A percentile compares a stretch with the other conserved stretches of the same genome.
Evolutionary conservation across 495 filamentous ascomycete species (phyloP).

Genomic region (Hyaloscypha hepaticicola): DNA sequence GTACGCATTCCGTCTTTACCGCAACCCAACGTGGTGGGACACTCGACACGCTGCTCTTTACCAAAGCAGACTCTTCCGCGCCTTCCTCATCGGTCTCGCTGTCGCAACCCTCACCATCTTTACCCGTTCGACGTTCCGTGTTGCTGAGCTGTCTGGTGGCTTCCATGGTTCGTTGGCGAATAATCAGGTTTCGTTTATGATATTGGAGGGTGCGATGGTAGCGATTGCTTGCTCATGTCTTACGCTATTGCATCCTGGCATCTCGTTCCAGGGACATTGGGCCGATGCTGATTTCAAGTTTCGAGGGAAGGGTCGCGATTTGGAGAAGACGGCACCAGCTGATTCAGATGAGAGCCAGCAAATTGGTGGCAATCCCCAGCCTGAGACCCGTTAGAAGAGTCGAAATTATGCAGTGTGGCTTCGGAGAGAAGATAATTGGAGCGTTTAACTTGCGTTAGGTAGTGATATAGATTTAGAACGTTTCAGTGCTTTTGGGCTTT

Average conservation of each 20-base stretch:
- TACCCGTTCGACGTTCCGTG: conserved; percentile 34
- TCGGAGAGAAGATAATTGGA: not conserved
- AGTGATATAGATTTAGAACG: too few species aligned
- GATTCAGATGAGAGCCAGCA: not conserved
- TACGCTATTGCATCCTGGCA: conserved; percentile 42
- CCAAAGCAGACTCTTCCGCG: not conserved
- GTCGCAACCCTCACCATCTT: conserved; percentile 34
- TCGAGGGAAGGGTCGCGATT: too few species aligned
- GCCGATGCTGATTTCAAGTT: not conserved
- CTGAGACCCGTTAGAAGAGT: not conserved
- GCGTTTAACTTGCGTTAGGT: too few species aligned
- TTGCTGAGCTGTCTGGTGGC: conserved; percentile 36
- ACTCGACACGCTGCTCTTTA: not conserved
- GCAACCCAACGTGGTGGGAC: conserved; percentile 2
- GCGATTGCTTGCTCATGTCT: conserved; percentile 43
- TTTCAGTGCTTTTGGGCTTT: too few species aligned
- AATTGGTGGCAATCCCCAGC: not conserved
- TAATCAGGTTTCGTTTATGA: conserved; percentile 51
- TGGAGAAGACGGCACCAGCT: not conserved
- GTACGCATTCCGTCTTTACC: conserved; percentile 40
- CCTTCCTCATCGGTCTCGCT: conserved; percentile 3
- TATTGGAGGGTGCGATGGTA: conserved; percentile 57
- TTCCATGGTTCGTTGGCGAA: conserved; percentile 41
- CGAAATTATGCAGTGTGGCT: not conserved
- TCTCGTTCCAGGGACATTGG: not conserved